Conservation (phyloP, 164 flowering plant species). For the Chimonanthus salicifolius region DNA sequence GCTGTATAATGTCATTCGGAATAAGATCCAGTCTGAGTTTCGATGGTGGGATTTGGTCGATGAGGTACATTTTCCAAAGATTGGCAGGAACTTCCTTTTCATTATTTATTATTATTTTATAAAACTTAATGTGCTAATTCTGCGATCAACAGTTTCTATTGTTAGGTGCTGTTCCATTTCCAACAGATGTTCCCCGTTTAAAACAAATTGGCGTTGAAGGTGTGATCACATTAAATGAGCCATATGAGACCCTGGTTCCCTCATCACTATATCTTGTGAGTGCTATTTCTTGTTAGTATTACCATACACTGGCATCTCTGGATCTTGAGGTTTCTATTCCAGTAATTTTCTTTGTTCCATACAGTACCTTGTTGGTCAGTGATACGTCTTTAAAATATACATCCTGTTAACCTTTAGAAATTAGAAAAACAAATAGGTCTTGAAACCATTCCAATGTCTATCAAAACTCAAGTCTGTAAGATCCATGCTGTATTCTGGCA, state of each 20-base stretch:
- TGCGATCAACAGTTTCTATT: slow-evolving; percentile 52
- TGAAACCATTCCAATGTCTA: no score
- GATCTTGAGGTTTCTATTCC: background rate
- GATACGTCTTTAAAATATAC: no score
- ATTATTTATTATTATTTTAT: background rate
- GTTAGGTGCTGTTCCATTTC: slow-evolving; percentile 97
- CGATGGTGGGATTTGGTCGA: slow-evolving; percentile 91
- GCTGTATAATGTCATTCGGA: slow-evolving; percentile 76
- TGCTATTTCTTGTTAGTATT: background rate
- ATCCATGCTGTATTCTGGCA: no score
- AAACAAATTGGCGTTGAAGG: slow-evolving; percentile 80
- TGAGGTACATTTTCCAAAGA: slow-evolving; percentile 42
- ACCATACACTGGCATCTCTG: background rate
- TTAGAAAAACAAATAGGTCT: no score
- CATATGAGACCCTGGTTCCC: slow-evolving; percentile 91
- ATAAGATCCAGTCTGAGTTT: slow-evolving; percentile 75
- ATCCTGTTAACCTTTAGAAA: no score
- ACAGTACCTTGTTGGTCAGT: background rate
- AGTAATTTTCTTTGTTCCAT: background rate
- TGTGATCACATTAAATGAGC: slow-evolving; percentile 83
- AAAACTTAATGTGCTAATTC: slow-evolving; percentile 7
- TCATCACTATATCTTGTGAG: slow-evolving; percentile 70
- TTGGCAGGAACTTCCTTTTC: background rate
- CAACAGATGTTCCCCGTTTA: slow-evolving; percentile 67
- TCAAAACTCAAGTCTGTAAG: no score